phyloP scores from a whole-genome alignment of 208 protist species.

The Leishmania turanica region DNA sequence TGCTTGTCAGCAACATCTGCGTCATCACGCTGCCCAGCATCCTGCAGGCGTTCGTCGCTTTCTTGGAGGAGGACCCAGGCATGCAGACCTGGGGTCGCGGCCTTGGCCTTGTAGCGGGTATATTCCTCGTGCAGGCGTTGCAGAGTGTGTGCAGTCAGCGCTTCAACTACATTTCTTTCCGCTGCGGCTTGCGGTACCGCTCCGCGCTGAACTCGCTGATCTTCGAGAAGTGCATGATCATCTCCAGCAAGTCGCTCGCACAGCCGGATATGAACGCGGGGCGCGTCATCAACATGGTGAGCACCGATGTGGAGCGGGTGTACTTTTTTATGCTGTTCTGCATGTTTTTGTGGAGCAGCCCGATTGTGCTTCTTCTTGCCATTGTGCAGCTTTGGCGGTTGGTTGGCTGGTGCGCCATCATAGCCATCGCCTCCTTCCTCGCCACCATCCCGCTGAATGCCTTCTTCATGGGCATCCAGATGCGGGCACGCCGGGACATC shows the following conservation, averaged over 20 bases:
- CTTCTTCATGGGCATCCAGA: slow-evolving; percentile 44
- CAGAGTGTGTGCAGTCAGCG: slow-evolving; percentile 54
- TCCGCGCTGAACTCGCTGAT: slow-evolving; percentile 65
- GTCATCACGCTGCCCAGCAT: slow-evolving; percentile 56
- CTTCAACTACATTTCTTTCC: slow-evolving; percentile 52
- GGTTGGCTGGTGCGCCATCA: slow-evolving; percentile 75
- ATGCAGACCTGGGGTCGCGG: slow-evolving; percentile 36
- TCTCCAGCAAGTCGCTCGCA: slow-evolving; percentile 43
- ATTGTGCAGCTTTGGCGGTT: slow-evolving; percentile 49
- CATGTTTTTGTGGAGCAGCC: slow-evolving; percentile 57
- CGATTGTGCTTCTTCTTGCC: slow-evolving; percentile 65
- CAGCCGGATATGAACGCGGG: slow-evolving; percentile 83
- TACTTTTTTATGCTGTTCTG: slow-evolving; percentile 46
- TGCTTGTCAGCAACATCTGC: slow-evolving; percentile 49
- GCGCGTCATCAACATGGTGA: slow-evolving; percentile 91
- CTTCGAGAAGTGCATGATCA: slow-evolving; percentile 83
- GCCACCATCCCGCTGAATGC: slow-evolving; percentile 71
- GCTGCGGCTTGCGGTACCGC: slow-evolving; percentile 52
- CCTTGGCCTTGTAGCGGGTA: slow-evolving; percentile 34
- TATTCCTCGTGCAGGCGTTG: slow-evolving; percentile 50
- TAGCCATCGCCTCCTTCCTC: slow-evolving; percentile 66
- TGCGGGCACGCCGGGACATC: slow-evolving; percentile 22
- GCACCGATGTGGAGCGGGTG: slow-evolving; percentile 65
- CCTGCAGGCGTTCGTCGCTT: slow-evolving; percentile 54
- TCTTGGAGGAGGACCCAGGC: slow-evolving; percentile 9